A percentile compares a stretch with the other conserved stretches of the same genome.
These are phyloP conservation scores for Ilex asprella DNA, from an alignment of 257 asterid species.

Conservation along the genomic window DNA sequence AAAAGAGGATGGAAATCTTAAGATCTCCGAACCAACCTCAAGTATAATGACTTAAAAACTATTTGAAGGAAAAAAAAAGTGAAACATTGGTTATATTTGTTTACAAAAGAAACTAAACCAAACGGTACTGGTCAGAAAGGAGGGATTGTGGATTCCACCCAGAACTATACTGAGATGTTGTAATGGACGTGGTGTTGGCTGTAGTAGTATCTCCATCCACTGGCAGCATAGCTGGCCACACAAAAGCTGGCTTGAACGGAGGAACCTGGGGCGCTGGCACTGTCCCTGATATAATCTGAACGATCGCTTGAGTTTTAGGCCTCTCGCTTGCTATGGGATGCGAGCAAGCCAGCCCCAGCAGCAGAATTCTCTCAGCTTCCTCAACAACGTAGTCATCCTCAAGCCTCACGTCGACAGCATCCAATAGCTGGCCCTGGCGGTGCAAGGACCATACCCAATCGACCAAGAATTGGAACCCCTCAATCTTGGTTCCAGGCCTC, in stretches of 20 bases:
- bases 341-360: conserved; percentile 74
- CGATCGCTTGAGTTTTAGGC: conserved; percentile 49
- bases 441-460: conserved; percentile 93
- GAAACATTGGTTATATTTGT: conserved; percentile 12
- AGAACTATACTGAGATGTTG: conserved; percentile 42
- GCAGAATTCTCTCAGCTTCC: conserved; percentile 63
- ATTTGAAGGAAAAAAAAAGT: not conserved
- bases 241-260: conserved; percentile 75
- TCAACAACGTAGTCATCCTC: conserved; percentile 38
- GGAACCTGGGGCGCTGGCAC: conserved; percentile 56
- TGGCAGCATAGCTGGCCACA: conserved; percentile 62
- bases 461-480: conserved; percentile 41
- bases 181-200: conserved; percentile 16
- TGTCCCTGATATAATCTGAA: conserved; percentile 60
- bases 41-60: conserved; percentile 1
- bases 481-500: conserved; percentile 63
- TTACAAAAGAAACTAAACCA: conserved; percentile 40
- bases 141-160: conserved; percentile 51
- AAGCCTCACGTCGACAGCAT: conserved; percentile 63
- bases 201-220: conserved; percentile 27
- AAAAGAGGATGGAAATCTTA: conserved; percentile 3
- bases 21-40: conserved; percentile 13
- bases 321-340: conserved; percentile 64
- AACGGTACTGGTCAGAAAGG: conserved; percentile 47
- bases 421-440: conserved; percentile 48